These are phyloP conservation scores for Myriangium duriaei DNA, from an alignment of 2,329 filamentous ascomycete species.

Conservation along the genomic window DNA sequence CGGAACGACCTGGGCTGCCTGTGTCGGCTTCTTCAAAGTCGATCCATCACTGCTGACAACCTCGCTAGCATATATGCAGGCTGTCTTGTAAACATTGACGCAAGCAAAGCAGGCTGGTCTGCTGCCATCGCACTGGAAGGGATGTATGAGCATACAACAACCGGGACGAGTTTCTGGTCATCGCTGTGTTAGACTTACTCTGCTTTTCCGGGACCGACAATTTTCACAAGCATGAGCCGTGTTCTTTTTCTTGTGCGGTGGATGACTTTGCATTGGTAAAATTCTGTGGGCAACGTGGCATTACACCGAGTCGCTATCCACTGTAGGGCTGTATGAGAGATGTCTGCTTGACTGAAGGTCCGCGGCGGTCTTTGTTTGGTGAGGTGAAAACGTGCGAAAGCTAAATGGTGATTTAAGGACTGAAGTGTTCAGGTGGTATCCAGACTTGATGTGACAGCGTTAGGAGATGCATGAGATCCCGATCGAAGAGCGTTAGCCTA, in stretches of 20 bases:
- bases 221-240: constrained; percentile 35
- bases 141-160: not conserved
- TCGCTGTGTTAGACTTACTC: constrained; percentile 23
- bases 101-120: constrained; percentile 39
- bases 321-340: no score
- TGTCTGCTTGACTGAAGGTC: no score
- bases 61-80: constrained; percentile 38
- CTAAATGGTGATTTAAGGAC: no score
- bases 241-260: constrained; percentile 19
- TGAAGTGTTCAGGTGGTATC: no score
- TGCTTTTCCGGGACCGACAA: constrained; percentile 40
- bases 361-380: no score
- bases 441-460: not conserved
- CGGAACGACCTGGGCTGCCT: no score
- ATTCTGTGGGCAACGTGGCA: no score
- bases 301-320: no score
- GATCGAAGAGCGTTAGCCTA: not conserved
- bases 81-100: constrained; percentile 37
- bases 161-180: constrained; percentile 1
- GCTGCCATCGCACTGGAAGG: constrained; percentile 38
- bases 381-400: no score
- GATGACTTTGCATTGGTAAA: no score
- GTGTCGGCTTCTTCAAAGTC: no score
- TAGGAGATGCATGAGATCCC: not conserved
- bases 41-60: no score